Conservation (phyloP, 257 asterid genomes). For the Parsonsia alboflavescens region DNA sequence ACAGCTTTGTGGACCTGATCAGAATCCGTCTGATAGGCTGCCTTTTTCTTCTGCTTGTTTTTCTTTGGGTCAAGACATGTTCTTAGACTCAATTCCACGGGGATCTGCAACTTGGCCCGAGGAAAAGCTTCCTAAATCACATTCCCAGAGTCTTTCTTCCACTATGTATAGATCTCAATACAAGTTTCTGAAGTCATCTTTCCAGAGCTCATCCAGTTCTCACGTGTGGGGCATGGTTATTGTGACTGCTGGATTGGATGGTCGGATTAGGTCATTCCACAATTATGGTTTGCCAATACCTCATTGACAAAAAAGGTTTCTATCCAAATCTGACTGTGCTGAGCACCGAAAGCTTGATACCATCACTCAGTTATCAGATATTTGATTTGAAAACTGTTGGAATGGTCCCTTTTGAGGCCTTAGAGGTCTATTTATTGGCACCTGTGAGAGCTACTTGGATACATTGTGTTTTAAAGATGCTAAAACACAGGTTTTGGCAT, state of each 20-base stretch:
- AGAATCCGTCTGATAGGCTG: slow-evolving; percentile 24
- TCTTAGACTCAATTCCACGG: slow-evolving; percentile 48
- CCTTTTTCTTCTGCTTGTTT: slow-evolving; percentile 54
- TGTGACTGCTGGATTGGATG: slow-evolving; percentile 86
- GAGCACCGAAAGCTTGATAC: neutral
- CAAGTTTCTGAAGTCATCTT: slow-evolving; percentile 62
- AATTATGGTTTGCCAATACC: slow-evolving; percentile 83
- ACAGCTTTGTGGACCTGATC: slow-evolving; percentile 23
- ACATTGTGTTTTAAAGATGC: neutral
- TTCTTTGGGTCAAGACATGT: slow-evolving; percentile 53
- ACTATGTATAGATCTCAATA: slow-evolving; percentile 58
- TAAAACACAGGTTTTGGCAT: slow-evolving; percentile 16
- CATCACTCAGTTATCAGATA: neutral
- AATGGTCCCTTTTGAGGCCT: slow-evolving; percentile 3
- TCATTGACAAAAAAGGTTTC: slow-evolving; percentile 27
- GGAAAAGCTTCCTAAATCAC: slow-evolving; percentile 71
- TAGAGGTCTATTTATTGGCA: slow-evolving; percentile 11
- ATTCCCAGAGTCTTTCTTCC: slow-evolving; percentile 27
- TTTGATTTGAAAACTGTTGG: neutral
- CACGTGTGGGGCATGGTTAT: slow-evolving; percentile 86
- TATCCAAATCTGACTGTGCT: neutral
- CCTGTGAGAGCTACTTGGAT: neutral
- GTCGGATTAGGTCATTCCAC: slow-evolving; percentile 77
- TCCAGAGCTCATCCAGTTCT: slow-evolving; percentile 55
- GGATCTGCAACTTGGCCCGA: slow-evolving; percentile 99